Evolutionary conservation across 2,329 filamentous ascomycete species (phyloP).

Genomic region (Trichoderma oligosporum): DNA sequence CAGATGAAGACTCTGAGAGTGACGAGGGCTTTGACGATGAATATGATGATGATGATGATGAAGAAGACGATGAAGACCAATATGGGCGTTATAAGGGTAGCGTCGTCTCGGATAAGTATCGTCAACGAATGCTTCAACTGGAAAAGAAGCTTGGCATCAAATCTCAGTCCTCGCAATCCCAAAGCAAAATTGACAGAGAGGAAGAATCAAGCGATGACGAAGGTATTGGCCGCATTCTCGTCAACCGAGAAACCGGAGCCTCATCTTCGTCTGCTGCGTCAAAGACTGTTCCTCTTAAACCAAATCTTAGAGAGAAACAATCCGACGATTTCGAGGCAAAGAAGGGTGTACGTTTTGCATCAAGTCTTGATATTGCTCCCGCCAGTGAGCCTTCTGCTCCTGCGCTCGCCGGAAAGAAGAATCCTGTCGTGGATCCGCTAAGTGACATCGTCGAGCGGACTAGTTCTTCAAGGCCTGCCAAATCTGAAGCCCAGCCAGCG

Average conservation of each 20-base stretch:
- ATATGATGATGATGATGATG: constrained; percentile 49
- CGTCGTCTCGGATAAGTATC: constrained; percentile 70
- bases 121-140: constrained; percentile 77
- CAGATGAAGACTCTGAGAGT: constrained; percentile 51
- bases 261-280: constrained; percentile 22
- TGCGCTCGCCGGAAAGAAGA: constrained; percentile 26
- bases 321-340: constrained; percentile 32
- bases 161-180: constrained; percentile 51
- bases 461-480: constrained; percentile 24
- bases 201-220: constrained; percentile 41
- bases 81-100: constrained; percentile 68
- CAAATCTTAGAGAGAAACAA: constrained; percentile 33
- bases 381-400: constrained; percentile 28
- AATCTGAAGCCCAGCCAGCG: constrained; percentile 31
- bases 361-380: constrained; percentile 65
- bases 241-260: constrained; percentile 35
- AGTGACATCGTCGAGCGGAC: constrained; percentile 52
- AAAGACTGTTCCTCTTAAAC: constrained; percentile 29
- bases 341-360: constrained; percentile 80
- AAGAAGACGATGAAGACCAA: constrained; percentile 69
- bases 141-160: constrained; percentile 69
- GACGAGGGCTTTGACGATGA: constrained; percentile 52
- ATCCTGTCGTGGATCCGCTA: constrained; percentile 44
- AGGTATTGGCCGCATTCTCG: constrained; percentile 54
- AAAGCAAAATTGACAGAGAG: constrained; percentile 49